Evolutionary conservation across 2,329 filamentous ascomycete genomes (phyloP), one percentile per base, ranked within the genome.

Genomic region (Ramularia endophylla): DNA sequence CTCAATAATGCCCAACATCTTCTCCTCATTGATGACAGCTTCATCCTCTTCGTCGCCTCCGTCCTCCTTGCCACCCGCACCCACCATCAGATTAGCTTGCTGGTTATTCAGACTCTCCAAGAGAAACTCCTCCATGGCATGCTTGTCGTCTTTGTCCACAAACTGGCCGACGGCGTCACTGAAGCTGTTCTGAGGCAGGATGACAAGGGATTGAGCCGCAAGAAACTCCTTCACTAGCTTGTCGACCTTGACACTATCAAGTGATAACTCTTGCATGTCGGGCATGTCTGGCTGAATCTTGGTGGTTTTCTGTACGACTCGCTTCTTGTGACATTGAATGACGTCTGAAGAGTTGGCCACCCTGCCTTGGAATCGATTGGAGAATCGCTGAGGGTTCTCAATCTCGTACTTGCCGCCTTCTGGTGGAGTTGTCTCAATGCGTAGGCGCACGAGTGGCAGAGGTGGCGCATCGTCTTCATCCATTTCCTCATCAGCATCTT

Each of bases 281-380:
- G 83, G 75, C 38, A 85, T 68, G 1, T 81, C 75, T 3, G 68
- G 59, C 2, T 72, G 71, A 20, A 68, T 69, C 41, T 73, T 76
- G 31, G 71, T 65, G 22, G 62, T 68, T 46, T 65, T 64, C 18
- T 43, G 39, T 54, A 66, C 68, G 4, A 65, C 57, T 66, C 95
- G 97, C 66, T 90, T 95, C 41, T 87, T 80, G 63, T 95, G 82
- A 61, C 94, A 97, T 57, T 90, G 85, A 1, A 98, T 81, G 0
- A 98, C 87, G 55, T 98, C 92, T 53, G 89, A 94, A 8, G 83
- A 81, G 59, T 98, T 98, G 44, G 92, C 92, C 1, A 98, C 90
- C 57, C 80, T 85, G n/a, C 81, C 84, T 1, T 84, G 75, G 54
- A 97, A 98, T 2, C 88, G 78, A 60, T 94, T 94, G 0, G 90